Evolutionary conservation across 257 asterid genomes (phyloP), one percentile per base, ranked within the genome.

Genomic region (Scutellaria galericulata): DNA sequence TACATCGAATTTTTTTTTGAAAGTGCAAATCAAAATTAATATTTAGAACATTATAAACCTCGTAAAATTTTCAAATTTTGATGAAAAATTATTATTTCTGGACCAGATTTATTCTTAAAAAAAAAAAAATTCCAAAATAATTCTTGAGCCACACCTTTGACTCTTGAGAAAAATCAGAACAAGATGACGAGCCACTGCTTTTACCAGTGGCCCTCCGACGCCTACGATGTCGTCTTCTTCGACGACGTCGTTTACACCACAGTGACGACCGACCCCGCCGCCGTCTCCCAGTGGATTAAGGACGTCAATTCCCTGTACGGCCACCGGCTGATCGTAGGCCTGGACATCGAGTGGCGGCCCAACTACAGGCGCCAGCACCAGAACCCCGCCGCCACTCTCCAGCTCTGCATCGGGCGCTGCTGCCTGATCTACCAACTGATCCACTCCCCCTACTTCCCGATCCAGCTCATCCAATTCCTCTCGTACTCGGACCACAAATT

Each of bases 271-370:
- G 67, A 70, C 35, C 82, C 79, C 45, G 7, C 24, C 72, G 35
- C 48, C 77, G 82, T 70, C 11, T 27, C 68, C 7, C 10, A 56
- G 27, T 83, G 85, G 87, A 66, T 80, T 20, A 22, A 35, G 68
- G 73, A 52, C 68, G 27, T 74, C 55, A 61, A 31, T 40, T 18
- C 20, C 55, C 64, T 73, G 37, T 54, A 77, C 79, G 72, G 75
- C 48, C 80, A 70, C 65, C 72, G 57, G 7, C 81, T 79, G 59
- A 66, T 74, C 66, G 82, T 84, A 59, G 84, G 84, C 46, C 80
- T 84, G 52, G 86, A 81, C 75, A 18, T 79, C 45, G 85, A 83
- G 71, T 83, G 85, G 88, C 82, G 80, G 37, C 88, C 84, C 1
- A 72, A 64, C 58, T 8, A 27, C 75, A 13, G 7, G 41, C 48